Conservation (phyloP, 2,329 filamentous ascomycete genomes). For the Aspergillus phoenicis region DNA sequence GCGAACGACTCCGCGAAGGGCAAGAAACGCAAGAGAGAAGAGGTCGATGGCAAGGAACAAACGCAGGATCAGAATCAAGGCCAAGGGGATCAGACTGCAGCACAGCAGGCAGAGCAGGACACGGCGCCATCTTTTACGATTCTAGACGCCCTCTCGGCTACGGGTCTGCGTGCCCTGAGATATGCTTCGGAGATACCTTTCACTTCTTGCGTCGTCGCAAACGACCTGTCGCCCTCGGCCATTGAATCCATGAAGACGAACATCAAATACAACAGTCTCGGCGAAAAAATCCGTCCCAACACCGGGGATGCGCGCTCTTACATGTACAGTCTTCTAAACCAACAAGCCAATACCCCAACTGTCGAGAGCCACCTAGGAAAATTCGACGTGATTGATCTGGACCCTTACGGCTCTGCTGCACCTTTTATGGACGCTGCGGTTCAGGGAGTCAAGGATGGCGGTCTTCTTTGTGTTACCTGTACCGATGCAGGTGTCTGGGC, state of each 20-base stretch:
- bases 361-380: slow-evolving; percentile 49
- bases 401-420: slow-evolving; percentile 92
- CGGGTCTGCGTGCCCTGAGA: slow-evolving; percentile 83
- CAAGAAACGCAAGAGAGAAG: slow-evolving; percentile 44
- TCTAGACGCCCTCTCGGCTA: slow-evolving; percentile 91
- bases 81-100: slow-evolving; percentile 20
- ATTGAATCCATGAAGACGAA: slow-evolving; percentile 82
- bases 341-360: slow-evolving; percentile 40
- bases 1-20: slow-evolving; percentile 36
- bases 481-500: slow-evolving; percentile 96
- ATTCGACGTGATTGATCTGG: slow-evolving; percentile 94
- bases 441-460: slow-evolving; percentile 83
- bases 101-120: slow-evolving; percentile 31
- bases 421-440: slow-evolving; percentile 90
- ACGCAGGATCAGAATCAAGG: slow-evolving; percentile 21
- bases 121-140: slow-evolving; percentile 68
- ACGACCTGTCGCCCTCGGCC: slow-evolving; percentile 80
- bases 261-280: slow-evolving; percentile 76
- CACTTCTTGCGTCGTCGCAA: slow-evolving; percentile 78
- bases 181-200: slow-evolving; percentile 92
- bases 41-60: slow-evolving; percentile 27
- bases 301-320: slow-evolving; percentile 83
- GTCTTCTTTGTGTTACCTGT: slow-evolving; percentile 91
- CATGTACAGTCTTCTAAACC: slow-evolving; percentile 75
- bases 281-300: slow-evolving; percentile 69